Evolutionary conservation across 208 protist genomes (phyloP), one percentile per base, ranked within the genome.

Genomic region (Acanthamoeba culbertsoni): DNA sequence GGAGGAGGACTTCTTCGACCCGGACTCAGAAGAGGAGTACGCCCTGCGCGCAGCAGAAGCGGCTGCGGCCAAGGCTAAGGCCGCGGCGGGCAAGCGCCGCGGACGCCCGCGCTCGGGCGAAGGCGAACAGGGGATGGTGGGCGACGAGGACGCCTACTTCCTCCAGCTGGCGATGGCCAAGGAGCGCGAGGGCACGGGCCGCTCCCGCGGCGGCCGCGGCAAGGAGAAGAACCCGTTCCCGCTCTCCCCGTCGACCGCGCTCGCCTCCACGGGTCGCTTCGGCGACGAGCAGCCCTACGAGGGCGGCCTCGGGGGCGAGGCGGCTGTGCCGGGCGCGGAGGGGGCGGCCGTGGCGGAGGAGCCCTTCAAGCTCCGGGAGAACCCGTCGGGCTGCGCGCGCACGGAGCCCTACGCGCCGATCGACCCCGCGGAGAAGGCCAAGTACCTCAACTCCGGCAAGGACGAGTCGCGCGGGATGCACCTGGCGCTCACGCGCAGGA

Each of bases 361-460:
- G 45, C n/a, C 35, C 35, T 55, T 45, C 46, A 55, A 88, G 68
- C 68, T 79, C 68, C 43, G 51, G 68, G 68, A 88, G 37, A 88
- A 88, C 79, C 79, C 45, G 18, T 65, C 48, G 31, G 79, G 79
- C 16, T 88, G 79, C 79, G 79, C 79, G 2, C 43, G 79, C 8
- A 88, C 79, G 53, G 79, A 88, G 33, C 48, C 48, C 46, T 88
- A 63, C 33, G 48, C 48, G 18, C 79, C 18, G 23, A 88, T 88
- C 79, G 48, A 55, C 31, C 79, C 79, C 7, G 45, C 79, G n/a
- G 79, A 88, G 79, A 88, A 88, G 53, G 79, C 79, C 46, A 88
- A 55, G 48, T 88, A 88, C 26, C 51, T 88, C 46, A 65, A 55
- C 53, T 23, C 45, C 7, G 45, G 45, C 79, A 55, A 88, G 53